A percentile compares a stretch with the other conserved stretches of the same genome.
Conservation (phyloP, 2,329 filamentous ascomycete species). For the Penicillium sp. region DNA sequence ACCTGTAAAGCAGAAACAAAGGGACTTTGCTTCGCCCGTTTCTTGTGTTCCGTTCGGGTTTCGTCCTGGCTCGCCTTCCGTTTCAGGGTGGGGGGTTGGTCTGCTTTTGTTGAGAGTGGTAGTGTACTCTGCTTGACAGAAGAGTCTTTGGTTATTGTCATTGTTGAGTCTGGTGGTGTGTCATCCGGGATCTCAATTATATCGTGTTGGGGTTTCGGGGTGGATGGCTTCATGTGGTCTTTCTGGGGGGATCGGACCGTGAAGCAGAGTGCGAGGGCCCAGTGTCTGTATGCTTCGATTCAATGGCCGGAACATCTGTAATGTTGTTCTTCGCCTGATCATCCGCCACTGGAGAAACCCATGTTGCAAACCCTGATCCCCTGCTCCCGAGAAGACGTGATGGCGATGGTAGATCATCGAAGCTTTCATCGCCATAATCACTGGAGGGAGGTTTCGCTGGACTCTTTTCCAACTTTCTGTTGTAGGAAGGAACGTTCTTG, state of each 20-base stretch:
- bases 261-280: neutral
- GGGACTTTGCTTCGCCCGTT: neutral
- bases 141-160: neutral
- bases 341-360: neutral
- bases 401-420: slow-evolving; percentile 43
- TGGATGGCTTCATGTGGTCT: neutral
- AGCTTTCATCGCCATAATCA: slow-evolving; percentile 34
- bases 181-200: slow-evolving; percentile 11
- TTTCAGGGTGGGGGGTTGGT: neutral
- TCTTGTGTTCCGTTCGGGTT: neutral
- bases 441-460: slow-evolving; percentile 26
- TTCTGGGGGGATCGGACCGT: neutral
- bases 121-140: neutral
- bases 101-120: neutral
- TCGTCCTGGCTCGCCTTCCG: slow-evolving; percentile 7
- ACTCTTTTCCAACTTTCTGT: neutral
- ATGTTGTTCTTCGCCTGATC: slow-evolving; percentile 1
- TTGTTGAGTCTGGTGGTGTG: neutral
- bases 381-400: slow-evolving; percentile 24
- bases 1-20: neutral
- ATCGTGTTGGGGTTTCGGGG: neutral
- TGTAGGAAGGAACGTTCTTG: neutral
- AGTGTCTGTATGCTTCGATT: neutral
- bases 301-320: neutral
- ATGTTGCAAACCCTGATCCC: neutral